Evolutionary conservation across 2,329 filamentous ascomycete species (phyloP), one percentile per base, ranked within the genome.

Genomic region (Pyricularia sp.): DNA sequence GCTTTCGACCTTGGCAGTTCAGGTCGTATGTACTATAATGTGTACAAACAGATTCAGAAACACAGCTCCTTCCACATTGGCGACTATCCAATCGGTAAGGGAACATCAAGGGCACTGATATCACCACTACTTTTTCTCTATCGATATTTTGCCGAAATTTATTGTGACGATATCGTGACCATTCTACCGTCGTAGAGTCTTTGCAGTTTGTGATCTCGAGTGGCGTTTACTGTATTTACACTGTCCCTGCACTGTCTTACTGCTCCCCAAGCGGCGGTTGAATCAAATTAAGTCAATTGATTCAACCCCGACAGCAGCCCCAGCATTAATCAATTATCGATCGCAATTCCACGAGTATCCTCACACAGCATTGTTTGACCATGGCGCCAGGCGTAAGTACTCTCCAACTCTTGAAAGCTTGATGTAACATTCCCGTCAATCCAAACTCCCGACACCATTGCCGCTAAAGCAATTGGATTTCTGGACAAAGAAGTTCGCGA

Each of bases 341-440:
- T 63, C 25, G 59, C 59, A 63, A 63, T 28, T 12, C 2, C 25
- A 17, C 10, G 0, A 28, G 23, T 28, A 63, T 63, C 23, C 59
- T 30, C 64, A 26, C 4, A 42, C 6, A 65, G 20, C 20, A 33
- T 65, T 14, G 20, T 65, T 33, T 50, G 30, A 50, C 64, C 31
- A 65, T 65, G 64, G 64, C 64, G 33, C 64, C 64, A 50, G 64
- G 64, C 30, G 64, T 65, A 65, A 65, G 64, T 65, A n/a, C 4
- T 55, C 20, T n/a, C 11, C 9, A 30, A 12, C 26, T 28, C 6
- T 7, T 36, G 4, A 17, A 63, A 30, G 17, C 4, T 36, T 36
- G 12, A 63, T 63, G 25, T 6, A n/a, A 30, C 25, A 28, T 25
- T 61, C 58, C 12, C 11, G 1, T 30, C 4, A 9, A 28, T 36